A percentile compares a stretch with the other conserved stretches of the same genome.
phyloP scores from a whole-genome alignment of 495 filamentous ascomycete species.

The Penicillium coprophilum region DNA sequence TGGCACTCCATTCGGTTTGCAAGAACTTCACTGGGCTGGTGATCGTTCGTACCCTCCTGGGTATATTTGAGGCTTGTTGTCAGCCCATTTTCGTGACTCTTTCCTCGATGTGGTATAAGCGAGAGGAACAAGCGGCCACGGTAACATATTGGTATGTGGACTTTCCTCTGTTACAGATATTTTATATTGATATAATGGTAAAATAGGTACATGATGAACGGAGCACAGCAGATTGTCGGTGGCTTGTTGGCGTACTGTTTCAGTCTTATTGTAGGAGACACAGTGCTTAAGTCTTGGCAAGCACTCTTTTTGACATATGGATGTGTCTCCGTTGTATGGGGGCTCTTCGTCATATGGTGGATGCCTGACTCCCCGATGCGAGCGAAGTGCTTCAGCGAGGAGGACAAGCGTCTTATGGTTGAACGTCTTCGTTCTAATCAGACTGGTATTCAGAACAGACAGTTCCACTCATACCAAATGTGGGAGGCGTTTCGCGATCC shows the following conservation, averaged over 20 bases:
- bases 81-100: slow-evolving; percentile 59
- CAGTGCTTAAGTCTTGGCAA: slow-evolving; percentile 53
- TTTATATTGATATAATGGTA: background rate
- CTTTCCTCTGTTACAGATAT: too few species aligned
- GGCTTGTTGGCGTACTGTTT: slow-evolving; percentile 60
- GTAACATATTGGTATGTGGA: slow-evolving; percentile 62
- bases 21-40: slow-evolving; percentile 57
- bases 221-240: slow-evolving; percentile 55
- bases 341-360: slow-evolving; percentile 45
- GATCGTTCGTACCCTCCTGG: slow-evolving; percentile 59
- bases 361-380: slow-evolving; percentile 53
- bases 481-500: slow-evolving; percentile 46
- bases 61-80: slow-evolving; percentile 67
- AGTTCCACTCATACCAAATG: slow-evolving; percentile 50
- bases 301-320: slow-evolving; percentile 62
- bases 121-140: slow-evolving; percentile 62
- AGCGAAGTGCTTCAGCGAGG: slow-evolving; percentile 49
- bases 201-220: slow-evolving; percentile 64
- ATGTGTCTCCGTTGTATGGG: slow-evolving; percentile 51
- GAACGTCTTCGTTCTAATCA: slow-evolving; percentile 50
- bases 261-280: slow-evolving; percentile 46
- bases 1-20: slow-evolving; percentile 60
- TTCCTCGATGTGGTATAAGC: slow-evolving; percentile 71
- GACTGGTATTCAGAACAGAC: slow-evolving; percentile 54
- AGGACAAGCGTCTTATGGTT: slow-evolving; percentile 51